Evolutionary conservation across 176 grass and related monocot genomes (phyloP).

Genomic region (Lolium perenne): DNA sequence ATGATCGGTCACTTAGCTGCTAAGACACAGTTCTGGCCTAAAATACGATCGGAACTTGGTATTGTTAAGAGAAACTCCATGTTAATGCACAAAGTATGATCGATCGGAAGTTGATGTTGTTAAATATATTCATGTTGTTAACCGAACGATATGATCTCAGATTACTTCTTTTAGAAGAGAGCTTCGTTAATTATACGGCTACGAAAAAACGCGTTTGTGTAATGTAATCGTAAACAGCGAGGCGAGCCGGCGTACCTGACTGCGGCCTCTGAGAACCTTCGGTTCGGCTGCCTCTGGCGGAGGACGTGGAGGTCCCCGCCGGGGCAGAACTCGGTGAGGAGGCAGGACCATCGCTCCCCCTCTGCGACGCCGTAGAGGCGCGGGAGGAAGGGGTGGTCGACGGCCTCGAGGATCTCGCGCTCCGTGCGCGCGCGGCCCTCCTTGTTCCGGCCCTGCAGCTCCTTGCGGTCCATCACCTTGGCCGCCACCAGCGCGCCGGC

Average conservation of each 20-base stretch:
- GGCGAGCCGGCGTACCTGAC: constrained; percentile 60
- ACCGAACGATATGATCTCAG: background rate
- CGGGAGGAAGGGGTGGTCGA: constrained; percentile 94
- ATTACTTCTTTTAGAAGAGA: background rate
- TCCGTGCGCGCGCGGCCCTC: constrained; percentile 85
- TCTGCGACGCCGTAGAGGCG: constrained; percentile 79
- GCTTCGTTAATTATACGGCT: background rate
- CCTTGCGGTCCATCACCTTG: constrained; percentile 94
- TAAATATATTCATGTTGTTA: background rate
- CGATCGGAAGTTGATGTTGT: no score
- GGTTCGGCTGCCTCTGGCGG: constrained; percentile 77
- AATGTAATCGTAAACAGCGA: background rate
- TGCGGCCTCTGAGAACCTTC: constrained; percentile 81
- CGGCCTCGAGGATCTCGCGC: constrained; percentile 90
- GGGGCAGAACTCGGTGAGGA: constrained; percentile 99
- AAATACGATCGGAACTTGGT: background rate
- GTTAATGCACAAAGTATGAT: no score
- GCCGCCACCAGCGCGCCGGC: constrained; percentile 59
- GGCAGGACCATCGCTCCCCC: constrained; percentile 82
- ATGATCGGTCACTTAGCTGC: background rate
- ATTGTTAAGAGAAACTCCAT: no score
- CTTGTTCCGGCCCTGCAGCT: constrained; percentile 84
- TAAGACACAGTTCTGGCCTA: background rate
- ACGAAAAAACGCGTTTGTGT: background rate
- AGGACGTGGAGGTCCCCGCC: constrained; percentile 98